Evolutionary conservation across 352 stramenopile species (phyloP).

Genomic region (Globisporangium camurandrum): DNA sequence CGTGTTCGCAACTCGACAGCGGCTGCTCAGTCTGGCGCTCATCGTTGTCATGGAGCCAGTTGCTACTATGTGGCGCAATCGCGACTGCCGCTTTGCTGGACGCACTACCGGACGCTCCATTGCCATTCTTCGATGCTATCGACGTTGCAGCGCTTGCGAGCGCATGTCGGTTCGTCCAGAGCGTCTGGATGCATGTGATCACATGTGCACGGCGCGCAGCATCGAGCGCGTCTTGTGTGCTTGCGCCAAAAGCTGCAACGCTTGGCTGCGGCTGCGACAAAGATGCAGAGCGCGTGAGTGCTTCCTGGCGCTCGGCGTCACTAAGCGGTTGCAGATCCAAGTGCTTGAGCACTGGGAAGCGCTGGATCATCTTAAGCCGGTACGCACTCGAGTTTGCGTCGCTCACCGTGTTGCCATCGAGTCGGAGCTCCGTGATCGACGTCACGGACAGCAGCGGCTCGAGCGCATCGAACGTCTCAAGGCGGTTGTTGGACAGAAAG

Average conservation of each 20-base stretch:
- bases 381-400: constrained; percentile 45
- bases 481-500: constrained; percentile 89
- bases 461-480: constrained; percentile 63
- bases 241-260: constrained; percentile 21
- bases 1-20: constrained; percentile 40
- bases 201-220: constrained; percentile 32
- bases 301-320: constrained; percentile 68
- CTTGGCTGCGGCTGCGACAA: constrained; percentile 19
- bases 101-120: no score
- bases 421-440: constrained; percentile 76
- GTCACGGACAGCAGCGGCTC: constrained; percentile 63
- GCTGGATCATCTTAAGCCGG: constrained; percentile 55
- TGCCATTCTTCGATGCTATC: no score
- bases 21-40: constrained; percentile 33
- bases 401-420: constrained; percentile 80
- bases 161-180: constrained; percentile 28
- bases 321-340: constrained; percentile 78
- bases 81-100: neutral
- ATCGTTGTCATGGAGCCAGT: constrained; percentile 15
- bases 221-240: constrained; percentile 41
- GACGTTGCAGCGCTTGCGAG: neutral
- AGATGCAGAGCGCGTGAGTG: no score
- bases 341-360: constrained; percentile 71
- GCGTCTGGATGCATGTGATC: constrained; percentile 33
- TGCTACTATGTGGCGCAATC: constrained; percentile 7